Evolutionary conservation across 2,329 filamentous ascomycete species (phyloP), one percentile per base, ranked within the genome.

Genomic region (Xylaria digitata): DNA sequence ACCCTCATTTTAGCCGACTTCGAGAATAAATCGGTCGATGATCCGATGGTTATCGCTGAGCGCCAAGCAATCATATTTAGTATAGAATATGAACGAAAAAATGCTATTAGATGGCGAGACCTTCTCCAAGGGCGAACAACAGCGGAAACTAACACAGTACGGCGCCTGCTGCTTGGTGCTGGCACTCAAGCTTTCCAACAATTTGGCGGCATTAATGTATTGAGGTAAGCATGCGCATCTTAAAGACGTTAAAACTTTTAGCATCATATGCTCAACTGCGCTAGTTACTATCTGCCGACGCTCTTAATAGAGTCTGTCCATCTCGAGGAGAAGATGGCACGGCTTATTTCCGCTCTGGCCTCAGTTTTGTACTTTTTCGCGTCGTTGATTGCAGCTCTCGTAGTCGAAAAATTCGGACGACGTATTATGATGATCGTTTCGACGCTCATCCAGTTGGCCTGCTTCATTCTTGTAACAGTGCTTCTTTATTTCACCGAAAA

Each of bases 251-350:
- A 8, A 3, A 32, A 52, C 0, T 5, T 34, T 11, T n/a, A 34
- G 26, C 6, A 2, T 3, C 9, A 48, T 43, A 6, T n/a, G 40
- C 37, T 60, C 43, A 57, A n/a, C 4, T 30, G 17, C 26, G 8
- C 6, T 45, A 65, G 60, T 53, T 69, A 69, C 50, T 69, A 76
- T 60, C 72, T 86, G 0, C 84, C 84, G 0, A 84, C 82, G 0
- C 81, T 87, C 0, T 73, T 87, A 3, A 86, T 85, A 53, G 72
- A 82, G 37, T 85, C 82, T 0, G 84, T 87, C 6, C 82, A 82
- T 1, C 78, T 87, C 9, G 76, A 76, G 7, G 81, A 85, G 32
- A 80, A 74, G 19, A 80, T 85, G 75, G 82, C 85, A 1, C 80
- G 85, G 9, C 76, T 87, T 0, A 78, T 88, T 30, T 80, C 85